Percentiles rank a stretch among this genome's conserved stretches.
Conservation (phyloP, 768 basidiomycete genomes). For the Mycena filopes region DNA sequence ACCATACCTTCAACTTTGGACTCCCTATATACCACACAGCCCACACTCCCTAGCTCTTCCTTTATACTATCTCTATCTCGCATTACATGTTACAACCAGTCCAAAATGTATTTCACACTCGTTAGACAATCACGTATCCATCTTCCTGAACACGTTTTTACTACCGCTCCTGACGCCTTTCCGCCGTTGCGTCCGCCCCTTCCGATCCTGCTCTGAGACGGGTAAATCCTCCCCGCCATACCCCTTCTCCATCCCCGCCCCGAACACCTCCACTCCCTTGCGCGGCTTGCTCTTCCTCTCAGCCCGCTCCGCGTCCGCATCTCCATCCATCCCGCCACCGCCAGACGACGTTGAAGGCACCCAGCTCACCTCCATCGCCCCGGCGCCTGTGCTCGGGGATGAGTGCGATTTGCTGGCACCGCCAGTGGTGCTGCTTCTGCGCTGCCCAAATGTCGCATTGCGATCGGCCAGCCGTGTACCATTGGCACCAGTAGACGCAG, state of each 20-base stretch:
- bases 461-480: conserved; percentile 49
- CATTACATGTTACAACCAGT: background rate
- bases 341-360: conserved; percentile 62
- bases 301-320: conserved; percentile 46
- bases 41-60: background rate
- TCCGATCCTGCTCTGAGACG: conserved; percentile 73
- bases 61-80: background rate
- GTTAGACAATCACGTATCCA: conserved; percentile 14
- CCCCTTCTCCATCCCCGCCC: conserved; percentile 90
- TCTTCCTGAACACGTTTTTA: conserved; percentile 75
- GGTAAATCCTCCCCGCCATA: conserved; percentile 57
- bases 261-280: conserved; percentile 83
- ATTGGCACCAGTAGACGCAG: conserved; percentile 45
- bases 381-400: conserved; percentile 32
- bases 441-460: conserved; percentile 76
- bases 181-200: conserved; percentile 83
- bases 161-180: conserved; percentile 89
- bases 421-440: conserved; percentile 52
- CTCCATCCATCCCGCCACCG: conserved; percentile 26
- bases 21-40: background rate
- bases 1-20: background rate
- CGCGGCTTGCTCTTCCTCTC: conserved; percentile 48
- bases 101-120: conserved; percentile 13
- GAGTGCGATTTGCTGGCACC: conserved; percentile 31
- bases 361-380: conserved; percentile 84